Evolutionary conservation across 164 flowering plant species (phyloP).

Genomic region (Chimonanthus praecox): DNA sequence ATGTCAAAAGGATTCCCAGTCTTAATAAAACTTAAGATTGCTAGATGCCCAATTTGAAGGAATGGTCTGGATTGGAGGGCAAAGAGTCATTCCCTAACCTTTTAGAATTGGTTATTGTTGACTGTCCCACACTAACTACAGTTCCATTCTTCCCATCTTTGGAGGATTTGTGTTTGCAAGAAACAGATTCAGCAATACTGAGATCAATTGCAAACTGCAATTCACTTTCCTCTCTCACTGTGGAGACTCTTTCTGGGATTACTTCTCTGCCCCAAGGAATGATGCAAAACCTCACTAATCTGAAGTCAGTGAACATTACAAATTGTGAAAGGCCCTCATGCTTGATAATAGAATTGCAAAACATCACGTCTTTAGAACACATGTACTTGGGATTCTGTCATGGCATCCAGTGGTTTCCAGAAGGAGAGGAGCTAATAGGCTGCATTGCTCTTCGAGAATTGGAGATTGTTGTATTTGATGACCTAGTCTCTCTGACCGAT

Average conservation of each 20-base stretch:
- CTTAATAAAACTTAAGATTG: conserved; percentile 1
- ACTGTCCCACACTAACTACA: background rate
- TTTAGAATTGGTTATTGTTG: background rate
- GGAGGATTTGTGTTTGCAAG: background rate
- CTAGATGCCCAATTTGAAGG: conserved; percentile 5
- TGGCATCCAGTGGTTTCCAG: background rate
- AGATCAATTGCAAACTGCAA: no score
- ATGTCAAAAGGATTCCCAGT: background rate
- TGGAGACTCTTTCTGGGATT: no score
- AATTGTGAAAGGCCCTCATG: background rate
- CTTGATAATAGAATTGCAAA: conserved; percentile 1
- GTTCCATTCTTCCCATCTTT: background rate
- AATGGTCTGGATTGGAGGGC: background rate
- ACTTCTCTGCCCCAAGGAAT: background rate
- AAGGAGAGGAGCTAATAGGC: background rate
- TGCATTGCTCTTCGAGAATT: background rate
- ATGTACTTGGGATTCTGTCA: background rate
- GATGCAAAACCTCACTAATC: background rate
- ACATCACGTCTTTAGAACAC: background rate
- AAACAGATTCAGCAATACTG: no score
- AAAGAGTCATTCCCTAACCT: background rate
- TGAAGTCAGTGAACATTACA: background rate
- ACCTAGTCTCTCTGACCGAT: conserved; percentile 2
- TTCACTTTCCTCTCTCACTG: no score
- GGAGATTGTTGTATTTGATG: background rate